A percentile compares a stretch with the other conserved stretches of the same genome.
These are phyloP conservation scores for Capronia coronata DNA, from an alignment of 2,329 filamentous ascomycete species.

Conservation along the genomic window DNA sequence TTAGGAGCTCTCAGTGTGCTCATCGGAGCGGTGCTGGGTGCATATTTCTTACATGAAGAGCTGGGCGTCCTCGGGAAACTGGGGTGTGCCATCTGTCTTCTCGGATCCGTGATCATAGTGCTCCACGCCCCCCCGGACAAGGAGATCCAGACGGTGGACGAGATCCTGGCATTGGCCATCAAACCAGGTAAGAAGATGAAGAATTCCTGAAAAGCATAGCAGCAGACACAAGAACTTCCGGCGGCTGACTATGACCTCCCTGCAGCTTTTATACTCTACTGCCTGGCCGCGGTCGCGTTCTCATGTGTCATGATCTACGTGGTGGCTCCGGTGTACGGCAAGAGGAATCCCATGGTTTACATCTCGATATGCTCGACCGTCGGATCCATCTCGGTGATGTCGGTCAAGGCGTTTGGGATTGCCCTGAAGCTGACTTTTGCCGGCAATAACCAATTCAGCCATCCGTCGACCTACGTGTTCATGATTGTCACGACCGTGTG, in stretches of 20 bases:
- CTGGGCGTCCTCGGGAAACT: slow-evolving; percentile 87
- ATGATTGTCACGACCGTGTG: slow-evolving; percentile 87
- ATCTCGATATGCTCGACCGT: slow-evolving; percentile 97
- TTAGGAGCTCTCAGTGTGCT: slow-evolving; percentile 88
- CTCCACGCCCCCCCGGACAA: slow-evolving; percentile 93
- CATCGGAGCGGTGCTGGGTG: slow-evolving; percentile 88
- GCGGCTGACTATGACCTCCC: slow-evolving; percentile 11
- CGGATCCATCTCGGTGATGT: slow-evolving; percentile 97
- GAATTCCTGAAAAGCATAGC: background rate
- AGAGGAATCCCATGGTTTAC: slow-evolving; percentile 92
- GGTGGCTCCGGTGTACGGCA: slow-evolving; percentile 80
- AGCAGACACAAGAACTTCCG: background rate
- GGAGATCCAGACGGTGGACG: slow-evolving; percentile 82
- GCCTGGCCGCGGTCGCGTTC: slow-evolving; percentile 70
- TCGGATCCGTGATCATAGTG: slow-evolving; percentile 95
- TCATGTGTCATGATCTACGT: slow-evolving; percentile 94
- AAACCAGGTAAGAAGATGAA: slow-evolving; percentile 68
- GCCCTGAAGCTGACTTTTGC: slow-evolving; percentile 89
- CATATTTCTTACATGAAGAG: slow-evolving; percentile 87
- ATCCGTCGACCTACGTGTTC: slow-evolving; percentile 95
- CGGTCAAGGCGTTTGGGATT: slow-evolving; percentile 96
- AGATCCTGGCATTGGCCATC: slow-evolving; percentile 84
- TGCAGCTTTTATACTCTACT: slow-evolving; percentile 83
- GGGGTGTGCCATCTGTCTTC: slow-evolving; percentile 90
- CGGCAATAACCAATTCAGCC: slow-evolving; percentile 90